phyloP scores from a whole-genome alignment of 176 grass and related monocot genomes.

The Bonia amplexicaulis region DNA sequence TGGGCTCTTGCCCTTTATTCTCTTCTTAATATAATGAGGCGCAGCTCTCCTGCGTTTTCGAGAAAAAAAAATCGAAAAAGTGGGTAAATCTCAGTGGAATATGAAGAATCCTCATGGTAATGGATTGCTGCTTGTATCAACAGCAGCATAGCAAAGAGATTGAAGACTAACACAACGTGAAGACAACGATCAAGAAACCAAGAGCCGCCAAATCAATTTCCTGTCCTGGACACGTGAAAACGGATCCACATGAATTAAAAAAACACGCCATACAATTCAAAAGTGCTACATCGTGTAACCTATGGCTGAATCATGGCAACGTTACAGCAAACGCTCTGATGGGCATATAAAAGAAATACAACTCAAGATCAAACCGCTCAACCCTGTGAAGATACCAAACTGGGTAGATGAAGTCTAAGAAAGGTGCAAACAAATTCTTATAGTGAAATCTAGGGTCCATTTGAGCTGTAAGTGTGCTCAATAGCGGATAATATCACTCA shows the following conservation, averaged over 20 bases:
- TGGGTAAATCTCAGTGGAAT: too few species aligned
- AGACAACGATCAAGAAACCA: not conserved
- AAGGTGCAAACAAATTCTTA: slow-evolving; percentile 18
- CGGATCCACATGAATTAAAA: not conserved
- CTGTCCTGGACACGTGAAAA: not conserved
- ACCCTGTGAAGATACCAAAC: not conserved
- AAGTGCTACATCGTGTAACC: slow-evolving; percentile 4
- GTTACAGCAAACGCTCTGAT: not conserved
- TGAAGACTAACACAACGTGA: not conserved
- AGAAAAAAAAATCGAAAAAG: too few species aligned
- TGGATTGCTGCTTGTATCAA: not conserved
- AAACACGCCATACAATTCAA: not conserved
- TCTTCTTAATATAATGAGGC: too few species aligned
- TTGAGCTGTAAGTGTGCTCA: slow-evolving; percentile 7
- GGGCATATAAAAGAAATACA: not conserved
- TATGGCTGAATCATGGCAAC: not conserved
- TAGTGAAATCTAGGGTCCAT: not conserved
- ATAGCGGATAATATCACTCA: slow-evolving; percentile 62
- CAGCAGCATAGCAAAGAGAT: not conserved
- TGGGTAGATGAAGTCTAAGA: not conserved
- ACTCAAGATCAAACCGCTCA: slow-evolving; percentile 6
- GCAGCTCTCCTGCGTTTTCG: too few species aligned
- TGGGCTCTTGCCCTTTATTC: too few species aligned
- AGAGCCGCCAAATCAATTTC: not conserved
- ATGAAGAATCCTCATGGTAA: too few species aligned